Evolutionary conservation across 768 basidiomycete genomes (phyloP), one percentile per base, ranked within the genome.

Genomic region (Russula virescens): DNA sequence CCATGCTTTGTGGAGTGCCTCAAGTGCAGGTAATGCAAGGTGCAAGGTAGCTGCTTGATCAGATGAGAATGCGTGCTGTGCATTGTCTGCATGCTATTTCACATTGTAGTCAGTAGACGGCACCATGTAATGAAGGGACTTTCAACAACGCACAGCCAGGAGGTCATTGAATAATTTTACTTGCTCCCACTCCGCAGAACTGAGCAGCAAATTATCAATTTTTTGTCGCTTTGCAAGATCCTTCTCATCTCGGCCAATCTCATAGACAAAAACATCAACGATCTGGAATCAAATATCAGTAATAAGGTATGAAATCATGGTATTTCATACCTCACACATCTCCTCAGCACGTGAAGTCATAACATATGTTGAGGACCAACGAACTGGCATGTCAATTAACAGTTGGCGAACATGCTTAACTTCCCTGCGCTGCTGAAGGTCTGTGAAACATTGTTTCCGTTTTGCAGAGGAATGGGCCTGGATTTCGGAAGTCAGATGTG

Each of bases 11-110:
- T 74, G 71, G 1, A 75, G 58, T 11, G 56, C 67, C 42, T 75
- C 71, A 2, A 76, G 66, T 0, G 73, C 72, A 1, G 73, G 72
- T 26, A 75, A 62, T 0, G 67, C 74, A n/a, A 68, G 59, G 54
- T 74, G 70, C 1, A 75, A 62, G 2, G 62, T 65, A 0, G 74
- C 67, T 8, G 59, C 55, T 19, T 43, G 31, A 21, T 74, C 72
- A 1, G 70, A 69, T 1, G 75, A 75, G 57, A 74, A 75, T 0
- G 60, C 56, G 19, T 76, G 74, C 48, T 76, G 75, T 4, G 71
- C 69, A 19, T 66, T 35, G 47, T 75, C 71, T 13, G 73, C 70
- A 61, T 68, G 61, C 73, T 75, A 7, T 3, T 10, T 13, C 3
- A 47, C 2, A 21, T 23, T n/a, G n/a, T 18, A 47, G 21, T 23